A percentile compares a stretch with the other conserved stretches of the same genome.
phyloP scores from a whole-genome alignment of 192 early-diverging fungal genomes.

The Geranomyces variabilis region DNA sequence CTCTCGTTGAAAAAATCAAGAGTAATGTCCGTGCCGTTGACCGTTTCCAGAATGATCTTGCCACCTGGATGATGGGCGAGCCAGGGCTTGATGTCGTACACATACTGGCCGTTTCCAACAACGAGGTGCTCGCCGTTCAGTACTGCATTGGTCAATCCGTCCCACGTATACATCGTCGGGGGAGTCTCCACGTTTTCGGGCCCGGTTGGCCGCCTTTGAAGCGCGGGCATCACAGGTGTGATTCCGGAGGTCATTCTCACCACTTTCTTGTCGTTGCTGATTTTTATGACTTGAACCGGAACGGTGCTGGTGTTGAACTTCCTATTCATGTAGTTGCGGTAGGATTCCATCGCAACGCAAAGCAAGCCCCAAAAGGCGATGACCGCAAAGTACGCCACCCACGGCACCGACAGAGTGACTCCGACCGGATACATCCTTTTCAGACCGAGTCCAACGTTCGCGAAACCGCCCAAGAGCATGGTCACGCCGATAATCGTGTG shows the following conservation, averaged over 20 bases:
- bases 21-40: constrained; percentile 43
- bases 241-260: background rate
- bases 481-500: constrained; percentile 21
- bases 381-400: constrained; percentile 40
- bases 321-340: no score
- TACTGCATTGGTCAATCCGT: background rate
- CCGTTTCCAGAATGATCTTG: constrained; percentile 33
- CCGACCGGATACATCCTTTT: constrained; percentile 35
- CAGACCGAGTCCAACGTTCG: constrained; percentile 38
- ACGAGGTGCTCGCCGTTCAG: constrained; percentile 25
- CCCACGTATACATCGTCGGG: background rate
- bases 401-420: background rate
- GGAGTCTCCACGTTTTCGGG: background rate
- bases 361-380: no score
- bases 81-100: constrained; percentile 22
- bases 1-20: constrained; percentile 35
- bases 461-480: constrained; percentile 23
- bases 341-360: no score
- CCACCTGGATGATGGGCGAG: constrained; percentile 40
- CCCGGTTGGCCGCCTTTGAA: background rate
- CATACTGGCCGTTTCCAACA: constrained; percentile 38
- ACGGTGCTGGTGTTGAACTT: background rate
- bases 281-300: background rate
- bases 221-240: background rate
- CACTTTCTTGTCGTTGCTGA: background rate